Base-by-base conservation (phyloP, 106 monocot species). In the Allium fistulosum region DNA sequence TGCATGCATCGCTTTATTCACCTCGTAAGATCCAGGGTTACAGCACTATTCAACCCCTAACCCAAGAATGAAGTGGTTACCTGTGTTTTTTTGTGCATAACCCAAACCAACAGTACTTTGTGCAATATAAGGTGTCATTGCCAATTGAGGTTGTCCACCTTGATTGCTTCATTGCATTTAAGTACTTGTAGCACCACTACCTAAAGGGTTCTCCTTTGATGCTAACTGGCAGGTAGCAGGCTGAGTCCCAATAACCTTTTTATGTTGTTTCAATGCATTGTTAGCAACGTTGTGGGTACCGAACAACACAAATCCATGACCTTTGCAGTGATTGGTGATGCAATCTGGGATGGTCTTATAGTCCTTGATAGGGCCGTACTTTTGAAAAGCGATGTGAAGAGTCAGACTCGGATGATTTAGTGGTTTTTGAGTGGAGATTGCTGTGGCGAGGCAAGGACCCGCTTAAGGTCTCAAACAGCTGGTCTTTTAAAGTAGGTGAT, bases 271-370 rank as follows among this genome's bases (percentile, higher is more conserved):
- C 17, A 82, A 74, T 18, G 82, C 78, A 8, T 67, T 66, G 4
- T 17, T 14, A 17, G 78, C 78, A 12, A 49, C 53, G 11, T 46
- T 48, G 11, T 77, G 78, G 53, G 49, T 16, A 14, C 48, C 1
- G 66, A 78, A 82, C 49, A 75, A 57, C 37, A 82, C 65, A 66
- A 82, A 82, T 12, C 82, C 82, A 57, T 71, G 78, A 17, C 82
- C 78, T 45, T 82, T 82, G 62, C 61, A 50, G 11, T 69, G 65
- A 11, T 66, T 74, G 55, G 78, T 67, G 59, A 46, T 26, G 49
- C 59, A 58, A 71, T 82, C 78, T 16, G 57, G 26, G 68, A 78
- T 67, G 28, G 71, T 62, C 9, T 71, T 66, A 66, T 72, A 76
- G 51, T 80, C 80, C 51, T 76, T 79, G 56, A 84, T 26, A 10